These are phyloP conservation scores for Russula sp. DNA, from an alignment of 768 basidiomycete genomes.

Conservation along the genomic window DNA sequence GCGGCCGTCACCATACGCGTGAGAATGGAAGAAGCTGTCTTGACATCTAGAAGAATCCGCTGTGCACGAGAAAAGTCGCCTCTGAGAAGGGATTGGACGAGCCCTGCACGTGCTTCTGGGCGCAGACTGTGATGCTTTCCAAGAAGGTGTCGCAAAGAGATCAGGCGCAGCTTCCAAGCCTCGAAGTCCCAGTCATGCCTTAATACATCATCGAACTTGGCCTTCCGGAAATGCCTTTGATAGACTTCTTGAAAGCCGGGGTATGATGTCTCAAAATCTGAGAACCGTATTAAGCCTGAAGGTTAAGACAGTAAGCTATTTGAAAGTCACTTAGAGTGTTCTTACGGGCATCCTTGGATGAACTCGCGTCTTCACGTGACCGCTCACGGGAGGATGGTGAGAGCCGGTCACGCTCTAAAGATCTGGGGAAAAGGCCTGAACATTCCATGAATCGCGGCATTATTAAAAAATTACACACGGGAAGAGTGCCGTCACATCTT, in stretches of 20 bases:
- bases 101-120: background rate
- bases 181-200: background rate
- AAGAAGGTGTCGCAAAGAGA: background rate
- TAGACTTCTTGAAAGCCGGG: background rate
- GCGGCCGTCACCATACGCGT: rapidly evolving
- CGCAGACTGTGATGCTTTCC: background rate
- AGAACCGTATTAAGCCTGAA: background rate
- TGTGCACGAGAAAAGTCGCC: background rate
- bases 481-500: background rate
- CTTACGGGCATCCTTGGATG: background rate
- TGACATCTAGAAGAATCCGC: background rate
- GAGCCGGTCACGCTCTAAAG: background rate
- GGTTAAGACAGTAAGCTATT: background rate
- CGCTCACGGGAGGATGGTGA: background rate
- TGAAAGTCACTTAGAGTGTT: background rate
- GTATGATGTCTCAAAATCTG: background rate
- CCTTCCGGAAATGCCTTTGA: background rate
- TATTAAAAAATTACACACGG: background rate
- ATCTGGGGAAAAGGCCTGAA: background rate
- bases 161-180: background rate
- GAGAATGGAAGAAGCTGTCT: background rate
- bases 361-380: background rate
- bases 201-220: background rate
- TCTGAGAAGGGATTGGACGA: background rate
- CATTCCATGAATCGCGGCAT: background rate